A percentile compares a stretch with the other conserved stretches of the same genome.
These are phyloP conservation scores for Madurella mycetomatis DNA, from an alignment of 2,329 filamentous ascomycete species.

Conservation along the genomic window DNA sequence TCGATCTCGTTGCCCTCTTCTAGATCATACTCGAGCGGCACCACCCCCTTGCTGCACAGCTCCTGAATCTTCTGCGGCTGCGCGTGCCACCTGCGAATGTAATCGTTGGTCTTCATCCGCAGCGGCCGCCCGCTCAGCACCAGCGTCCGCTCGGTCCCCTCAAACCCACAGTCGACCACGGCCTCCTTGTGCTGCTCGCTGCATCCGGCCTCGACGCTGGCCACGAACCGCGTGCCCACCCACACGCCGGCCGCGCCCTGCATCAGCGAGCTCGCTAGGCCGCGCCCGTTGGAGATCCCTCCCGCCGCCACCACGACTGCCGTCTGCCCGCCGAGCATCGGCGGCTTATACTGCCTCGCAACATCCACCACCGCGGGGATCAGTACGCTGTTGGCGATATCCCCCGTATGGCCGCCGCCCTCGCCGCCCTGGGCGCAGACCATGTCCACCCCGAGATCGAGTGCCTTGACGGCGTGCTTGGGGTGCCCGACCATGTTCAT, in stretches of 20 bases:
- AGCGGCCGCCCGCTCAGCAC: slow-evolving; percentile 79
- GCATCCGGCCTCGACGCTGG: slow-evolving; percentile 74
- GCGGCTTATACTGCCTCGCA: slow-evolving; percentile 65
- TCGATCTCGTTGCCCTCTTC: slow-evolving; percentile 80
- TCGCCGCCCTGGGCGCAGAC: slow-evolving; percentile 91
- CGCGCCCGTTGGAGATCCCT: slow-evolving; percentile 77
- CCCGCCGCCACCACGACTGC: slow-evolving; percentile 86
- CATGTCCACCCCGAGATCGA: slow-evolving; percentile 83
- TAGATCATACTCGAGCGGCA: slow-evolving; percentile 78
- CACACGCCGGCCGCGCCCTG: slow-evolving; percentile 85
- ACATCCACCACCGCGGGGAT: slow-evolving; percentile 86
- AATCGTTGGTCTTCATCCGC: slow-evolving; percentile 76
- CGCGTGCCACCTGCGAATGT: slow-evolving; percentile 75
- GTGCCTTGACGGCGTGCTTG: slow-evolving; percentile 82
- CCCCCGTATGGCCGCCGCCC: slow-evolving; percentile 88
- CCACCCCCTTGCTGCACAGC: slow-evolving; percentile 70
- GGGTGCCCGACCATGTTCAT: slow-evolving; percentile 99
- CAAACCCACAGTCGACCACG: slow-evolving; percentile 73
- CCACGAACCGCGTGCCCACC: slow-evolving; percentile 92
- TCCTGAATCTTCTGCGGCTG: slow-evolving; percentile 69
- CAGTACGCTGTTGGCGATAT: slow-evolving; percentile 79
- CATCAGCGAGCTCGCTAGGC: slow-evolving; percentile 77
- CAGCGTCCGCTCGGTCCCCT: slow-evolving; percentile 76
- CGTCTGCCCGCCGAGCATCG: slow-evolving; percentile 61
- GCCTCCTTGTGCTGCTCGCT: slow-evolving; percentile 77